Conservation (phyloP, 257 asterid genomes). For the Plantago major region DNA sequence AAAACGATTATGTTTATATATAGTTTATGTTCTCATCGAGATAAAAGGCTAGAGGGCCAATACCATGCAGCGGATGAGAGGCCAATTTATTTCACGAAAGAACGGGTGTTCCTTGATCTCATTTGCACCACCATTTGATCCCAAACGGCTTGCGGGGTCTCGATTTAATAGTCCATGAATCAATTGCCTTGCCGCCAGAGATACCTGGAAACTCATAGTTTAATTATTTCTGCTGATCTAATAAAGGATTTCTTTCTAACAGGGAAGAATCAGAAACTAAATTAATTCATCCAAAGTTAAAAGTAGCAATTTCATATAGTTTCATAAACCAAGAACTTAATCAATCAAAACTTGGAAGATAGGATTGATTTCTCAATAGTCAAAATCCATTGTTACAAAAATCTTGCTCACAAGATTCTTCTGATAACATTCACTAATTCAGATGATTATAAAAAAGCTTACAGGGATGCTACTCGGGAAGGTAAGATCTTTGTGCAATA, state of each 20-base stretch:
- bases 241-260: too few species aligned
- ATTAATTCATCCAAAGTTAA: neutral
- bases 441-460: conserved; percentile 9
- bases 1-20: neutral
- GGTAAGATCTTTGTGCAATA: conserved; percentile 91
- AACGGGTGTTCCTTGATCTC: conserved; percentile 88
- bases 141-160: conserved; percentile 81
- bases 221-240: neutral
- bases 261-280: neutral
- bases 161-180: conserved; percentile 67
- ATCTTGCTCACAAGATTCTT: neutral
- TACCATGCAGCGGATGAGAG: conserved; percentile 95
- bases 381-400: neutral
- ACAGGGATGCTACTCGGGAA: conserved; percentile 98
- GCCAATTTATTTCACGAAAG: conserved; percentile 85
- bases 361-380: neutral
- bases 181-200: conserved; percentile 77
- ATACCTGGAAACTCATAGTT: conserved; percentile 44
- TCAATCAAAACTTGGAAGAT: neutral
- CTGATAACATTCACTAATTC: neutral
- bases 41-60: conserved; percentile 2
- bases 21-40: neutral
- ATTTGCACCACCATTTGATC: conserved; percentile 82
- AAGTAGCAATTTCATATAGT: neutral
- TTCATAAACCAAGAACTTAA: neutral